Conservation (phyloP, 2,329 filamentous ascomycete genomes). For the Colletotrichum scovillei region DNA sequence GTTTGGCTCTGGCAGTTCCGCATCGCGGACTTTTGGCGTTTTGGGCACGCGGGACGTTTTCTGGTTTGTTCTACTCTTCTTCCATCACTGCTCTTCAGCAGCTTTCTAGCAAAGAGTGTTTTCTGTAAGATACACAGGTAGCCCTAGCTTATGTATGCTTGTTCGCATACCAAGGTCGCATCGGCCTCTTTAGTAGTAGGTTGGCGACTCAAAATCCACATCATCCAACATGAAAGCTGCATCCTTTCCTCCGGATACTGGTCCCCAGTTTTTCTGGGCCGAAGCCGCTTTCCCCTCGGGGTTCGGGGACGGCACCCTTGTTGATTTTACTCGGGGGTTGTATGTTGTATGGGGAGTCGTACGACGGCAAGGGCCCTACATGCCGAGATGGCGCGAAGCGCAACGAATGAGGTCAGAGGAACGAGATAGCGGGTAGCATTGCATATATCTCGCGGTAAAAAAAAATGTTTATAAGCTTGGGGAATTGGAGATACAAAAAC, state of each 20-base stretch:
- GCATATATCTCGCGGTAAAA: not conserved
- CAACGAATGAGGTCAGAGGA: conserved; percentile 11
- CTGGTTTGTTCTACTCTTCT: not conserved
- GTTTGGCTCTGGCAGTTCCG: not conserved
- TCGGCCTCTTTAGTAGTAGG: not conserved
- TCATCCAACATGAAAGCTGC: not conserved
- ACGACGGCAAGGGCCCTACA: conserved; percentile 19
- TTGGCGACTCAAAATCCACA: not conserved
- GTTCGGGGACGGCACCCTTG: conserved; percentile 22
- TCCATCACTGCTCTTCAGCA: not conserved
- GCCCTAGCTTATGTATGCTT: not conserved
- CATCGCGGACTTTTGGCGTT: conserved; percentile 30
- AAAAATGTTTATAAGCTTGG: not conserved
- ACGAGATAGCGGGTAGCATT: not conserved
- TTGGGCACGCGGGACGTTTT: not conserved
- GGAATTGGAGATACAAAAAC: not conserved
- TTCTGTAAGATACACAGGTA: not conserved
- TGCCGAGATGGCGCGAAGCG: conserved; percentile 4
- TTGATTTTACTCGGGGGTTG: not conserved
- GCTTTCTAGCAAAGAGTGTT: no score
- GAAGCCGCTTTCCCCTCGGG: conserved; percentile 21
- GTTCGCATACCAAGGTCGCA: not conserved
- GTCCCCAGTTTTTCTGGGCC: conserved; percentile 23
- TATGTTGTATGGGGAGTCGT: conserved; percentile 28
- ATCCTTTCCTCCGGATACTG: conserved; percentile 18